These are phyloP conservation scores for Dactylellina drechsleri DNA, from an alignment of 2,329 filamentous ascomycete genomes.

Conservation along the genomic window DNA sequence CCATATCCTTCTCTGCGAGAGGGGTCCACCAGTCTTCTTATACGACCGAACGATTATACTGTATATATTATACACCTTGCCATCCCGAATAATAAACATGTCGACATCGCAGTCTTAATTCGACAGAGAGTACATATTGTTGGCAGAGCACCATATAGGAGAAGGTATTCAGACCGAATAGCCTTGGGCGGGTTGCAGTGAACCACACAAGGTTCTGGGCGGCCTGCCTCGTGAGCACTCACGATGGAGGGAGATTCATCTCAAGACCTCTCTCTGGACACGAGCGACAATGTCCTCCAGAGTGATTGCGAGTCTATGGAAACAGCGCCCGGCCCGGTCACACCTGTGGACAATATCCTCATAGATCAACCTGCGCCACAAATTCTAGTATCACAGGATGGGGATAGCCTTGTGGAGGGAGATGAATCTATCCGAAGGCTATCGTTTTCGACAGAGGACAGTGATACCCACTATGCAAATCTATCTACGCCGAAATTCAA, in stretches of 20 bases:
- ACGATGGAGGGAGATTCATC: constrained; percentile 28
- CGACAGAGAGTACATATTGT: background rate
- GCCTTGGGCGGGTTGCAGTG: background rate
- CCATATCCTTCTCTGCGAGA: constrained; percentile 40
- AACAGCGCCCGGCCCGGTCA: constrained; percentile 32
- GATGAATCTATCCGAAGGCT: constrained; percentile 44
- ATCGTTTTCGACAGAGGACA: constrained; percentile 49
- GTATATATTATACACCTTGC: constrained; percentile 16
- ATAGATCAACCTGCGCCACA: constrained; percentile 31
- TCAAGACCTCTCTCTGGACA: constrained; percentile 26
- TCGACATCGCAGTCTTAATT: constrained; percentile 19
- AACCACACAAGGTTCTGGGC: background rate
- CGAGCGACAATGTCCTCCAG: constrained; percentile 25
- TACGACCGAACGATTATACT: constrained; percentile 9
- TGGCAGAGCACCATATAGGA: background rate
- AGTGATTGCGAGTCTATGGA: constrained; percentile 47
- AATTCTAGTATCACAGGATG: constrained; percentile 48
- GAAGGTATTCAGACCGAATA: background rate
- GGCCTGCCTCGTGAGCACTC: constrained; percentile 7
- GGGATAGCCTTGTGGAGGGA: constrained; percentile 33
- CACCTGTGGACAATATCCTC: constrained; percentile 30
- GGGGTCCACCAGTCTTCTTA: constrained; percentile 4
- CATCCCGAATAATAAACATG: constrained; percentile 12
- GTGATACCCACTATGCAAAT: constrained; percentile 31
- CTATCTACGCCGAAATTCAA: constrained; percentile 41